These are phyloP conservation scores for Geotrichum phurueaensis DNA, from an alignment of 1,139 yeast species.

Conservation along the genomic window DNA sequence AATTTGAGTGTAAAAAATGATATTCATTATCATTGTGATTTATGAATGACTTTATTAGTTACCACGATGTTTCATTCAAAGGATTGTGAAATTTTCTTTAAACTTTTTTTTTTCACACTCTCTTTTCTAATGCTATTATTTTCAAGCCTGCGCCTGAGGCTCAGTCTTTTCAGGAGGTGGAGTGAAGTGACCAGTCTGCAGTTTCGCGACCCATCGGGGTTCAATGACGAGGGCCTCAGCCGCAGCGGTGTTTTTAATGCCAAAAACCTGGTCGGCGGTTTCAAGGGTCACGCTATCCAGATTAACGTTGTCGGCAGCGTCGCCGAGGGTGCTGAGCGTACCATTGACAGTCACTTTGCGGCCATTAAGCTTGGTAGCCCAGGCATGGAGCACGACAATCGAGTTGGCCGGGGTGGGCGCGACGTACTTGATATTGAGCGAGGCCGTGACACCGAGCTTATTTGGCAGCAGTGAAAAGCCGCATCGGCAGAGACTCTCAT, in stretches of 20 bases:
- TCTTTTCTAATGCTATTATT: neutral
- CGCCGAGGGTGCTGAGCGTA: constrained; percentile 38
- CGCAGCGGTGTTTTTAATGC: constrained; percentile 24
- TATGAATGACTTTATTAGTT: neutral
- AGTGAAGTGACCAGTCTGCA: constrained; percentile 17
- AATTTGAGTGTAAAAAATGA: neutral
- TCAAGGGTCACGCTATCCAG: neutral
- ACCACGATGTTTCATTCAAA: no score
- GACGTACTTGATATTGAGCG: constrained; percentile 56
- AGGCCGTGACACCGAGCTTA: constrained; percentile 86
- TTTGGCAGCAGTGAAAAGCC: constrained; percentile 84
- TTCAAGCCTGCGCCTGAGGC: neutral
- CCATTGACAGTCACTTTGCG: constrained; percentile 78
- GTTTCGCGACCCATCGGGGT: constrained; percentile 32
- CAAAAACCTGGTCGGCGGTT: neutral
- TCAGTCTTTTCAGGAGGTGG: neutral
- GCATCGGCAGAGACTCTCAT: constrained; percentile 80
- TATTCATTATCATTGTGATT: neutral
- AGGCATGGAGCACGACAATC: constrained; percentile 61
- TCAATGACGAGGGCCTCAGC: constrained; percentile 34
- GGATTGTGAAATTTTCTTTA: no score
- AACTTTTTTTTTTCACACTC: neutral
- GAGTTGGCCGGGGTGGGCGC: constrained; percentile 62
- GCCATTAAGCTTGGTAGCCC: constrained; percentile 62
- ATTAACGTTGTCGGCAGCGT: constrained; percentile 18